These are phyloP conservation scores for Annulohypoxylon stygium DNA, from an alignment of 495 filamentous ascomycete genomes.

Conservation along the genomic window DNA sequence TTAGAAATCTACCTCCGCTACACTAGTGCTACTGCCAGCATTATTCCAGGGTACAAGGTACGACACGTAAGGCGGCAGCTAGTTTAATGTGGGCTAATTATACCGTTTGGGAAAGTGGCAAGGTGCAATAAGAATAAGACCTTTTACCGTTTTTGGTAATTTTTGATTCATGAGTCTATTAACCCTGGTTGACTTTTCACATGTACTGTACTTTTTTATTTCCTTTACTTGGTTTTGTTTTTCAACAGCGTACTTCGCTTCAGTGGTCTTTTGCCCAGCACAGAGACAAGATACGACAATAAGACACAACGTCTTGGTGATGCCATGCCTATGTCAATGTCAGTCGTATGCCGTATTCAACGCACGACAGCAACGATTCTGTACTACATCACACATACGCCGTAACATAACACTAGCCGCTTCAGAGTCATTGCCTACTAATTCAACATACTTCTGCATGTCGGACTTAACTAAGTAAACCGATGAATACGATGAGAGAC, in stretches of 20 bases:
- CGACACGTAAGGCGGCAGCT: slow-evolving; percentile 35
- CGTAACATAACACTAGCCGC: not conserved
- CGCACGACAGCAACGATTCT: slow-evolving; percentile 3
- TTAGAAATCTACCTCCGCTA: not conserved
- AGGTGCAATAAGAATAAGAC: slow-evolving; percentile 8
- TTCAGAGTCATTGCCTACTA: slow-evolving; percentile 13
- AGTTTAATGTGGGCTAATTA: slow-evolving; percentile 40
- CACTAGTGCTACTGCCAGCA: too few species aligned
- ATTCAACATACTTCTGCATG: not conserved
- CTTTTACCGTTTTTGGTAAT: slow-evolving; percentile 28
- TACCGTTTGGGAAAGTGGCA: slow-evolving; percentile 14
- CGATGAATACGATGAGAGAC: not conserved
- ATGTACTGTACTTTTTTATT: slow-evolving; percentile 33
- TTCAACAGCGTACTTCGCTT: not conserved
- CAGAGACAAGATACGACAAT: slow-evolving; percentile 21
- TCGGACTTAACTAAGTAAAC: not conserved
- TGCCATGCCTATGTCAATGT: slow-evolving; percentile 13
- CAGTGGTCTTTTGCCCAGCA: slow-evolving; percentile 11
- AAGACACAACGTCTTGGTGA: slow-evolving; percentile 26
- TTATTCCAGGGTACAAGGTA: not conserved
- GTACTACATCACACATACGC: not conserved
- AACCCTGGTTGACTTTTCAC: not conserved
- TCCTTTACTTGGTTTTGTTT: not conserved
- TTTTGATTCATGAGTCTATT: slow-evolving; percentile 24
- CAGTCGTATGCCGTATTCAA: slow-evolving; percentile 6